These are phyloP conservation scores for Ceratobasidium sp. DNA, from an alignment of 1,284 basidiomycete genomes.

Conservation along the genomic window DNA sequence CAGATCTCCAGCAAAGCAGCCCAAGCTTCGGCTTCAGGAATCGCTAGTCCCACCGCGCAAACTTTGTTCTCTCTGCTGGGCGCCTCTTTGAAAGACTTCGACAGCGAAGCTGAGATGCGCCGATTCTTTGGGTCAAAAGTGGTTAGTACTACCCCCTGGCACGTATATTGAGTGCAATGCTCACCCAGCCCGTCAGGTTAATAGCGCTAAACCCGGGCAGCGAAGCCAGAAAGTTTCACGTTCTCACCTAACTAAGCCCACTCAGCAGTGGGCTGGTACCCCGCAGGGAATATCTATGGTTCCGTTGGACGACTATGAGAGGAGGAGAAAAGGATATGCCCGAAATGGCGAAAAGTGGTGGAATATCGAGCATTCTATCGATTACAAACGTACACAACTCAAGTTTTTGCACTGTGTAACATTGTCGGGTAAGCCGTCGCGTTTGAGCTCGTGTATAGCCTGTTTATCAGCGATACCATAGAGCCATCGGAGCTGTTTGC, in stretches of 20 bases:
- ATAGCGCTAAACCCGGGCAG: constrained; percentile 56
- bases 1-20: constrained; percentile 33
- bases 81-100: constrained; percentile 81
- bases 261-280: constrained; percentile 51
- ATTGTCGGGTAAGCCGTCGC: constrained; percentile 71
- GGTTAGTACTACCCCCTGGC: constrained; percentile 61
- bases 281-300: constrained; percentile 71
- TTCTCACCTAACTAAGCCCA: constrained; percentile 47
- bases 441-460: constrained; percentile 38
- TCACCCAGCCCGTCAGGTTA: constrained; percentile 33
- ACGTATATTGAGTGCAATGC: constrained; percentile 3
- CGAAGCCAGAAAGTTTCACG: constrained; percentile 59
- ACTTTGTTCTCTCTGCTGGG: constrained; percentile 63
- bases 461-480: constrained; percentile 16
- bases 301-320: constrained; percentile 60
- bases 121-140: constrained; percentile 93
- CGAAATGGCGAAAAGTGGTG: constrained; percentile 75
- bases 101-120: constrained; percentile 87
- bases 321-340: constrained; percentile 51
- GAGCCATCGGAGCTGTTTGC: constrained; percentile 57
- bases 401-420: constrained; percentile 83
- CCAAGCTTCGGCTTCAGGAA: background rate
- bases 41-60: constrained; percentile 14
- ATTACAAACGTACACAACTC: constrained; percentile 81
- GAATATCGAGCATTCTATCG: constrained; percentile 85